Percentiles rank a stretch among this genome's conserved stretches.
Evolutionary conservation across 179 eudicot genomes (phyloP).

Genomic region (Patellifolia procumbens): DNA sequence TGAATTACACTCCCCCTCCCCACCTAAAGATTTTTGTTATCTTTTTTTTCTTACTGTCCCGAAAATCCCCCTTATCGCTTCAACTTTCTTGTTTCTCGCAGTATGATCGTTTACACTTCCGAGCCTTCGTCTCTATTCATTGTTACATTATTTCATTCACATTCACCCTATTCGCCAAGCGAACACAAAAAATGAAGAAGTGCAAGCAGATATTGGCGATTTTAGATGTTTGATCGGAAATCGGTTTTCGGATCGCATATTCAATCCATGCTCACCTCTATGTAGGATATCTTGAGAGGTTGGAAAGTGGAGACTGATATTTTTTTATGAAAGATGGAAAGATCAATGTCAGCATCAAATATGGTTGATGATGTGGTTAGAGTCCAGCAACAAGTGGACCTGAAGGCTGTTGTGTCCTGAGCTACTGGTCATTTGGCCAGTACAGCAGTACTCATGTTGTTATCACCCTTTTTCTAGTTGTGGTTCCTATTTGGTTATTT

Average conservation of each 20-base stretch:
- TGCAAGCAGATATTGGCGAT: no score
- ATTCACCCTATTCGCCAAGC: no score
- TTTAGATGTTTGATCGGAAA: no score
- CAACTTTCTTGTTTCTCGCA: no score
- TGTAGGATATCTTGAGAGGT: neutral
- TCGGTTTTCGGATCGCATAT: no score
- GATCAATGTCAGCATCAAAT: conserved; percentile 30
- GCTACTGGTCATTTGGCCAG: neutral
- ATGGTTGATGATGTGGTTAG: conserved; percentile 6
- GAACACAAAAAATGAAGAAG: neutral
- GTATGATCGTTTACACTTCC: no score
- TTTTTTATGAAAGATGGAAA: conserved; percentile 11
- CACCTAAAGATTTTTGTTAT: no score
- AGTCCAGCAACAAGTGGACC: conserved; percentile 9
- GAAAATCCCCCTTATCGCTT: neutral
- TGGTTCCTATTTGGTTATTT: neutral
- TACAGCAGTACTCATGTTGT: neutral
- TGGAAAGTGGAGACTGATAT: conserved; percentile 15
- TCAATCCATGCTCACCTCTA: no score
- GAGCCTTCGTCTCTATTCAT: no score
- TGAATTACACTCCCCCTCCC: neutral
- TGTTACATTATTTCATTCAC: no score
- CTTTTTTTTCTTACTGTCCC: neutral
- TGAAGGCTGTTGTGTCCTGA: neutral
- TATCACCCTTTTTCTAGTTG: neutral